Conservation (phyloP, 805 yeast species). For the Ogataea methylovora region DNA sequence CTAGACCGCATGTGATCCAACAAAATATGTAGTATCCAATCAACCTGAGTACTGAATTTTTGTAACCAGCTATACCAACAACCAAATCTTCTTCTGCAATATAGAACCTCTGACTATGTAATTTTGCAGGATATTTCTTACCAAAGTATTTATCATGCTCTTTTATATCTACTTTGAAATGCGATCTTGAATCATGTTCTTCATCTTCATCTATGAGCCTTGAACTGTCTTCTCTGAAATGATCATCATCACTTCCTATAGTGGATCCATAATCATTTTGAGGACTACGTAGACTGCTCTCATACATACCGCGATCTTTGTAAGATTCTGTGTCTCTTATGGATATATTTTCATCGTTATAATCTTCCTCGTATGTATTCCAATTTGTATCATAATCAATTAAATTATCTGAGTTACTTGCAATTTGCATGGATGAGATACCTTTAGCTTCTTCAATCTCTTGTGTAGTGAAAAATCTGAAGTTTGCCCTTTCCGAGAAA, state of each 20-base stretch:
- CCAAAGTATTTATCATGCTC: slow-evolving; percentile 39
- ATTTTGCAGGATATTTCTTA: slow-evolving; percentile 27
- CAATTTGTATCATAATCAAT: slow-evolving; percentile 70
- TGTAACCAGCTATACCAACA: slow-evolving; percentile 89
- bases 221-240: slow-evolving; percentile 4
- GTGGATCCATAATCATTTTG: slow-evolving; percentile 9
- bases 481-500: slow-evolving; percentile 35
- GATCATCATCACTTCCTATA: slow-evolving; percentile 11
- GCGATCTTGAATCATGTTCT: slow-evolving; percentile 3
- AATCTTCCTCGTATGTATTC: slow-evolving; percentile 53
- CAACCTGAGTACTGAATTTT: slow-evolving; percentile 39
- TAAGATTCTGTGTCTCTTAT: neutral
- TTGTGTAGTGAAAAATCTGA: slow-evolving; percentile 76
- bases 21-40: slow-evolving; percentile 48
- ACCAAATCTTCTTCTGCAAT: slow-evolving; percentile 94
- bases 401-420: slow-evolving; percentile 22
- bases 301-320: neutral
- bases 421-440: slow-evolving; percentile 63
- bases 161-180: slow-evolving; percentile 16
- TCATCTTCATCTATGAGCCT: slow-evolving; percentile 13
- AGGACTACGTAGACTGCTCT: neutral
- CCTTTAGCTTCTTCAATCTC: slow-evolving; percentile 87
- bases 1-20: slow-evolving; percentile 57
- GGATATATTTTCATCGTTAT: slow-evolving; percentile 9
- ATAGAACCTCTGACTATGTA: slow-evolving; percentile 72